Conservation (phyloP, 306 rosid species). For the Benincasa hispida region DNA sequence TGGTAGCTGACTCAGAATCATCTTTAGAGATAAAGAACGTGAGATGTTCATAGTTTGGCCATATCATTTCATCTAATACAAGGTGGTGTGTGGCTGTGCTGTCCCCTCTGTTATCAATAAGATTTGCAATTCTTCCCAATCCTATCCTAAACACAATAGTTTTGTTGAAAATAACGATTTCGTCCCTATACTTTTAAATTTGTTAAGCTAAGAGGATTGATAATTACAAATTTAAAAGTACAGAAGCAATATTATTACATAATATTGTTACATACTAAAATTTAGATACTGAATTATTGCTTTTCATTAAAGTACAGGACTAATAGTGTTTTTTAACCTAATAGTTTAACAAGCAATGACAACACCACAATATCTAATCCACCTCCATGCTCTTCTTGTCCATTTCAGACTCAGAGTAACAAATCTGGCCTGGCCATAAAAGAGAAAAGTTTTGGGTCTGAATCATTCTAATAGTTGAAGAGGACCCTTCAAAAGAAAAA, state of each 20-base stretch:
- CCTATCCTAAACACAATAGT: neutral
- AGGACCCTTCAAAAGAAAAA: neutral
- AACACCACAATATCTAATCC: too few relatives aligned
- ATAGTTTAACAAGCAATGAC: neutral
- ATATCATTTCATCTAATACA: neutral
- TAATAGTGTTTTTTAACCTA: too few relatives aligned
- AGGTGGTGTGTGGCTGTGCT: neutral
- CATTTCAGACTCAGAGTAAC: neutral
- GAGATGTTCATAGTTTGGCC: neutral
- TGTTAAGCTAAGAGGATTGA: too few relatives aligned
- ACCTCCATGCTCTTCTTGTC: neutral
- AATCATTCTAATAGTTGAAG: neutral
- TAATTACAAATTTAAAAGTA: too few relatives aligned
- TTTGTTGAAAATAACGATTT: too few relatives aligned
- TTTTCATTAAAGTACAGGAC: too few relatives aligned
- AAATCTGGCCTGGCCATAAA: neutral
- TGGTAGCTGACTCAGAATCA: conserved; percentile 9
- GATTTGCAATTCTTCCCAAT: neutral
- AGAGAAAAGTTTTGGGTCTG: neutral
- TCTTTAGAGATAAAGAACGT: neutral
- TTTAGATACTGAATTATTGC: too few relatives aligned
- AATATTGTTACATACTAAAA: too few relatives aligned
- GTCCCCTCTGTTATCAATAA: neutral
- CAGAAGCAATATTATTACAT: too few relatives aligned
- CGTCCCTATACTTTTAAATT: too few relatives aligned